Base-by-base conservation (phyloP, 495 filamentous ascomycete genomes). In the Penicillium roqueforti region DNA sequence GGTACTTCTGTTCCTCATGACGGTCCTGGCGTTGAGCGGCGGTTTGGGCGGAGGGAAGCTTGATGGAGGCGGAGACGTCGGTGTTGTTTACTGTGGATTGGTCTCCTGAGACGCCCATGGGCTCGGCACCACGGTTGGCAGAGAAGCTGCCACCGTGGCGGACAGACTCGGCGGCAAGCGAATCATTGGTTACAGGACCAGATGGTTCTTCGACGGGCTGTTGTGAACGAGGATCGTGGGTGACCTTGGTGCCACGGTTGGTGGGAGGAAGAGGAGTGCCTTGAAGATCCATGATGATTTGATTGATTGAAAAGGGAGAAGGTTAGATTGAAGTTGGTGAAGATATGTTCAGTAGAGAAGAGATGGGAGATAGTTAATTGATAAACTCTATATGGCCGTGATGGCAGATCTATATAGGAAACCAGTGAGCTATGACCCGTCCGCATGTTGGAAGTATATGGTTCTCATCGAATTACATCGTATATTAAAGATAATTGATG, bases 121-220 rank as follows among this genome's bases (percentile, higher is more conserved):
- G 77, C 32, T 78, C 70, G 9, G 76, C 72, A 31, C 76, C 66
- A 11, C 75, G 73, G 68, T 84, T 82, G 39, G 72, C 62, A 29
- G 67, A 67, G 70, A 82, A 87, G 26, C 60, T 62, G 52, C 83
- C 83, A 42, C 77, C 77, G 14, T 59, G 42, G 36, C 71, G 67
- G 46, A 76, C 65, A 11, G 84, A 87, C 56, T 87, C 81, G 40
- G 77, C 84, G 28, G 85, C 85, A 29, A 88, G 80, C 32, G 83
- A 86, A 69, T 87, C 84, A 41, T 75, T 80, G 28, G 80, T 67
- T 11, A 87, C 63, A 39, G 80, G 68, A 52, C 84, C 84, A 16
- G 82, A 63, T 23, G 74, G 67, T 65, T 88, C 84, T 14, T 67
- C 49, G 37, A 75, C 76, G 46, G 73, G 69, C 37, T 76, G 69